Base-by-base conservation (phyloP, 805 yeast genomes). In the Blastobotrys muscicola region DNA sequence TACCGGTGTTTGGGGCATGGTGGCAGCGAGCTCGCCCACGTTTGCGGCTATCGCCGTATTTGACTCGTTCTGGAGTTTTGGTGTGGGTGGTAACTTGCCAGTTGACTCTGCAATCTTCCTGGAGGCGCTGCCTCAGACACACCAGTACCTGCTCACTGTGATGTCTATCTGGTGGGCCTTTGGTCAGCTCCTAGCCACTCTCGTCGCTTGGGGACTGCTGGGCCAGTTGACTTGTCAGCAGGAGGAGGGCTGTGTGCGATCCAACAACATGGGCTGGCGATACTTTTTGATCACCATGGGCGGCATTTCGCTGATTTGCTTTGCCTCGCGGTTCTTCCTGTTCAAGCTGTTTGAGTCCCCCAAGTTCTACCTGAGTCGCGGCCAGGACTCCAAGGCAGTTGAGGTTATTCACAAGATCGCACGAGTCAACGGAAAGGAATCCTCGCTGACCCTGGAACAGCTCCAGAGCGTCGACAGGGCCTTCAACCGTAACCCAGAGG, bases 131-230 rank as follows among this genome's bases (percentile, higher is more conserved):
- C 80, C 80, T 4, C 60, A 63, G 35, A 68, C 65, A 39, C 59
- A 69, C 48, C 75, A 73, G 48, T 75, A 68, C 65, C 55, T 74
- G 45, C 65, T 70, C 42, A 74, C 80, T 2, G 62, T 72, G 33
- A 67, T 75, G 58, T 74, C 78, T 29, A 61, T 68, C 31, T 77
- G 70, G 74, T 76, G 82, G 82, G 76, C 79, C 33, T 64, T 76
- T 38, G 81, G 81, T 32, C 80, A 76, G 54, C 68, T 77, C 3
- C 59, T 75, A 34, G 69, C 76, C 6, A 65, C 64, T 29, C 55
- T 75, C 13, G 50, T 75, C 34, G 70, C 78, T 2, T 76, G 79
- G 77, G 80, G 75, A 0, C 69, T 72, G 41, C 57, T 76, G 35
- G 69, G 75, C n/a, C 67, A 71, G 43, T 62, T 62, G 47, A 70